A percentile compares a stretch with the other conserved stretches of the same genome.
phyloP scores from a whole-genome alignment of 768 basidiomycete species.

The Tylopilus sp. region DNA sequence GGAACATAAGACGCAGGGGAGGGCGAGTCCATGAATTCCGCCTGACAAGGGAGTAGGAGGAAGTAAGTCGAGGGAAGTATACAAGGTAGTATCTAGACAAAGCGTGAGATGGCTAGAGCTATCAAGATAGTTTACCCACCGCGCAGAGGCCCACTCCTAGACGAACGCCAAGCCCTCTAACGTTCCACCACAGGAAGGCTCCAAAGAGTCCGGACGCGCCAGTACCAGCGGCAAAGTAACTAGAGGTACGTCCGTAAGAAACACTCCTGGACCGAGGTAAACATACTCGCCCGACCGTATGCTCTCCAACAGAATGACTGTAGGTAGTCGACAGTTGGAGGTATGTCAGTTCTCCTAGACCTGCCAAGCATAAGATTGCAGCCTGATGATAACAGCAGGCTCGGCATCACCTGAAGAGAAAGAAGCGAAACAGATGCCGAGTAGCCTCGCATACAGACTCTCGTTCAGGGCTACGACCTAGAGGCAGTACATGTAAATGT shows the following conservation, averaged over 20 bases:
- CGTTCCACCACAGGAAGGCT: slow-evolving; percentile 92
- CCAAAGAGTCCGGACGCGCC: slow-evolving; percentile 93
- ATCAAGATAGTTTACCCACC: slow-evolving; percentile 43
- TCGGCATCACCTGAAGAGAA: slow-evolving; percentile 72
- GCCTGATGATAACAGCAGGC: background rate
- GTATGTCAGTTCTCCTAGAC: slow-evolving; percentile 92
- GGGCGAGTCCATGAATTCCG: slow-evolving; percentile 44
- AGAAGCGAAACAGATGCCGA: slow-evolving; percentile 80
- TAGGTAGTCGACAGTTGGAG: slow-evolving; percentile 85
- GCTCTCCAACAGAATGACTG: slow-evolving; percentile 66
- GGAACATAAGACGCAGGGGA: slow-evolving; percentile 36
- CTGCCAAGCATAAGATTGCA: slow-evolving; percentile 36
- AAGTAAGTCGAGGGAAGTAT: slow-evolving; percentile 75
- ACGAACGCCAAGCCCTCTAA: slow-evolving; percentile 81
- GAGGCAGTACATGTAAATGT: background rate
- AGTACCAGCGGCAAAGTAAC: slow-evolving; percentile 92
- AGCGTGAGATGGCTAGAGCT: slow-evolving; percentile 1
- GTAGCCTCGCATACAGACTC: slow-evolving; percentile 58
- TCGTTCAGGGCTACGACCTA: slow-evolving; percentile 80
- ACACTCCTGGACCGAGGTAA: background rate
- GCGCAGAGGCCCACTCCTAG: slow-evolving; percentile 80
- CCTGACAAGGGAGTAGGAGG: slow-evolving; percentile 66
- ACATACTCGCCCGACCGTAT: slow-evolving; percentile 68
- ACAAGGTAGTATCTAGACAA: slow-evolving; percentile 72
- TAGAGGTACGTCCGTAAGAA: slow-evolving; percentile 20